phyloP scores from a whole-genome alignment of 495 filamentous ascomycete genomes.

The Talaromyces ruber region DNA sequence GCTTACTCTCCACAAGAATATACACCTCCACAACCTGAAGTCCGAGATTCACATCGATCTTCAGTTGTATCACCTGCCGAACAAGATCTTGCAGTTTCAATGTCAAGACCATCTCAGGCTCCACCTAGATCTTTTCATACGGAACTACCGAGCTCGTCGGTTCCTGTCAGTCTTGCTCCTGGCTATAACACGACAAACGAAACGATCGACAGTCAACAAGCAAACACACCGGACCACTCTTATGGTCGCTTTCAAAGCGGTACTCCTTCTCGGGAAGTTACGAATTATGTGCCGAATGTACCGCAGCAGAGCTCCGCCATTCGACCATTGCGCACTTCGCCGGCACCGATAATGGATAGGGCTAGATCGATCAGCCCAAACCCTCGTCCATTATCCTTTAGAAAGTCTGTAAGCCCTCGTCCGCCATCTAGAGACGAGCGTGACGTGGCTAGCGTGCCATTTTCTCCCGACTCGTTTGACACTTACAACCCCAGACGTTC shows the following conservation, averaged over 20 bases:
- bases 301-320: constrained; percentile 18
- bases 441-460: constrained; percentile 59
- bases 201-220: neutral
- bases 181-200: constrained; percentile 53
- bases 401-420: constrained; percentile 72
- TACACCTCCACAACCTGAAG: constrained; percentile 9
- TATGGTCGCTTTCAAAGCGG: constrained; percentile 7
- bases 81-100: constrained; percentile 48
- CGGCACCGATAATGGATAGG: constrained; percentile 18
- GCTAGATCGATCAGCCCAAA: constrained; percentile 50
- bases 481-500: constrained; percentile 34
- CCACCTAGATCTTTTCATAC: constrained; percentile 15
- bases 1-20: constrained; percentile 28
- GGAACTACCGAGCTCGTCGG: constrained; percentile 30
- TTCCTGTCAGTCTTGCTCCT: constrained; percentile 62
- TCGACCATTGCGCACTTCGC: constrained; percentile 32
- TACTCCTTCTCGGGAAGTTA: neutral
- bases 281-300: neutral
- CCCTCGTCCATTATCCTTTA: constrained; percentile 46
- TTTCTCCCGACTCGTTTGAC: constrained; percentile 75
- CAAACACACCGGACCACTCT: constrained; percentile 11
- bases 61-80: constrained; percentile 20
- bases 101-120: constrained; percentile 5
- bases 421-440: constrained; percentile 48
- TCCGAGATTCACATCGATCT: neutral